Evolutionary conservation across 2,329 filamentous ascomycete genomes (phyloP), one percentile per base, ranked within the genome.

Genomic region (Parastagonospora avenae): DNA sequence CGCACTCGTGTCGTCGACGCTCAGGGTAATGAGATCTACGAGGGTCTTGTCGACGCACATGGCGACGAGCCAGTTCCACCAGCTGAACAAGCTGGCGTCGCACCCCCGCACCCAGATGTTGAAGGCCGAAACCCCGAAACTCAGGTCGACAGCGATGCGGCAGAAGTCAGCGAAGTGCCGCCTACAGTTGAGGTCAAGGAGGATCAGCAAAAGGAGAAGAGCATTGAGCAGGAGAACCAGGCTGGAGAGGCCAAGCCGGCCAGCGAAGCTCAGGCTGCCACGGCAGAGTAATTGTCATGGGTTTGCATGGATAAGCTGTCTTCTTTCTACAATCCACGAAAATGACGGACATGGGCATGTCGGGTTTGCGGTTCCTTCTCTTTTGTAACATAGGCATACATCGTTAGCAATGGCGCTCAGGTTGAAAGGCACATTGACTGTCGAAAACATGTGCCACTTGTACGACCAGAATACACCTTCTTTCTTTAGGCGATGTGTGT

Each of bases 1-100:
- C 85, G 90, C 59, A 97, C 92, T 8, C 87, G 91, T 50, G 76
- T 97, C 48, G 81, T 96, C 35, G 91, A 96, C 73, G 84, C 84
- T 45, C 74, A 85, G 37, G 94, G 92, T 52, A 91, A 92, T 60
- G 90, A 95, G 68, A 76, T 96, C n/a, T 71, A 74, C 46, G 76
- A 79, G 48, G 76, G 71, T 15, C 62, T 78, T 16, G 71, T 75
- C 6, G 72, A 72, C 12, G 64, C 67, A 10, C 66, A 67, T 33
- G 70, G 63, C n/a, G 63, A 24, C 5, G 19, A 24, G 3, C 19
- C 19, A 24, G 19, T 5, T 24, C 19, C 19, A 24, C 19, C 53
- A 4, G 63, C 61, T 2, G 68, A 70, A 38, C 64, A 62, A 29
- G 52, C 59, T 15, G 71, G 70, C 16, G 76, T 74, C 54, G 82